Evolutionary conservation across 2,329 filamentous ascomycete species (phyloP).

Genomic region (Pseudopithomyces chartarum): DNA sequence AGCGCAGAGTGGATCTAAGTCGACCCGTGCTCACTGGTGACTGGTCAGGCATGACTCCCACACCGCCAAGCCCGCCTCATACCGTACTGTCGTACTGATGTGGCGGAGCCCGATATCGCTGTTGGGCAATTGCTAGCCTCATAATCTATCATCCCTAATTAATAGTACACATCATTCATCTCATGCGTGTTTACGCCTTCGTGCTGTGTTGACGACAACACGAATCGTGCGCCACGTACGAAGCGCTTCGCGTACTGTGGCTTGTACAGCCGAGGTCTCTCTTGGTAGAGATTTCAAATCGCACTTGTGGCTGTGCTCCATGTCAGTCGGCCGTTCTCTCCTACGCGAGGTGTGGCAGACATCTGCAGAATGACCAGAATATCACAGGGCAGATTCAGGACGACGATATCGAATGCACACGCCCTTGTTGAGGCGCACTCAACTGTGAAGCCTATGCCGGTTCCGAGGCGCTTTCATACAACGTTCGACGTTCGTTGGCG

Average conservation of each 20-base stretch:
- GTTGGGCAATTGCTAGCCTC: slow-evolving; percentile 7
- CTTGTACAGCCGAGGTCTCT: background rate
- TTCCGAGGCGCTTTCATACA: slow-evolving; percentile 6
- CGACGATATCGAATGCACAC: background rate
- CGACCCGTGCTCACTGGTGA: slow-evolving; percentile 30
- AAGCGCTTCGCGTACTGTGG: slow-evolving; percentile 17
- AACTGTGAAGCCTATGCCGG: background rate
- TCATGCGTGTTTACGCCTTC: slow-evolving; percentile 18
- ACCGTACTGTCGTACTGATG: slow-evolving; percentile 15
- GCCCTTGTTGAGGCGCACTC: background rate
- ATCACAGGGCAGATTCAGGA: slow-evolving; percentile 12
- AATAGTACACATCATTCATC: slow-evolving; percentile 18
- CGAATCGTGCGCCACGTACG: slow-evolving; percentile 10
- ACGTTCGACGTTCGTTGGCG: background rate
- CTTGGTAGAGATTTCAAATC: slow-evolving; percentile 7
- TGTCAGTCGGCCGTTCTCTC: background rate
- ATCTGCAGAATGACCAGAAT: background rate
- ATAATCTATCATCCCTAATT: slow-evolving; percentile 29
- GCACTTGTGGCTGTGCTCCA: slow-evolving; percentile 16
- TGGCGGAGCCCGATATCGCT: slow-evolving; percentile 35
- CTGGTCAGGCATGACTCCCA: slow-evolving; percentile 28
- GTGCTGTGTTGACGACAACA: background rate
- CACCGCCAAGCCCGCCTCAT: slow-evolving; percentile 5
- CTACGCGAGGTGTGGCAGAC: slow-evolving; percentile 1
- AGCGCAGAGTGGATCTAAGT: slow-evolving; percentile 19